phyloP scores from a whole-genome alignment of 306 rosid species.

The Cyclanthera cordifolia region DNA sequence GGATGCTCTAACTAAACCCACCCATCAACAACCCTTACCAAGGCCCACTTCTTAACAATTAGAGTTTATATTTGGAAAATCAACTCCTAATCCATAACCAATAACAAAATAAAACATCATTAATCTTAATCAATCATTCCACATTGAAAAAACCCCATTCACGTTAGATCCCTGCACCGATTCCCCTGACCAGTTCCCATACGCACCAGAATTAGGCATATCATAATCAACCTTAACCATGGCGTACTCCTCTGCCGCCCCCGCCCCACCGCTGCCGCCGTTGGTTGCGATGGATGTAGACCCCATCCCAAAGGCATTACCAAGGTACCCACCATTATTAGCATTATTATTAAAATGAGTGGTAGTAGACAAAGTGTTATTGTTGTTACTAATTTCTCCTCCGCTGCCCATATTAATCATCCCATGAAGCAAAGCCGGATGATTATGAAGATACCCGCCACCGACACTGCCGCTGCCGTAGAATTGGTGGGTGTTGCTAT shows the following conservation, averaged over 20 bases:
- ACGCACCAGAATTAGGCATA: constrained; percentile 40
- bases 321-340: constrained; percentile 25
- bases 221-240: constrained; percentile 78
- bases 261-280: constrained; percentile 12
- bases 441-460: constrained; percentile 33
- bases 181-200: constrained; percentile 53
- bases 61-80: constrained; percentile 5
- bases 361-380: background rate
- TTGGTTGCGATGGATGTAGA: constrained; percentile 22
- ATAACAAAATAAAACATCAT: background rate
- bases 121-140: constrained; percentile 40
- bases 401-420: constrained; percentile 41
- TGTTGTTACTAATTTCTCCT: constrained; percentile 12
- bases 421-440: constrained; percentile 72
- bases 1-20: background rate
- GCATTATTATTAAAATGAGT: background rate
- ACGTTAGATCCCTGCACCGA: constrained; percentile 42
- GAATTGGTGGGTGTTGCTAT: constrained; percentile 18
- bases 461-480: constrained; percentile 25
- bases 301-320: constrained; percentile 28
- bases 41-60: background rate
- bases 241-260: constrained; percentile 38
- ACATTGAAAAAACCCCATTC: constrained; percentile 52
- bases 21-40: background rate
- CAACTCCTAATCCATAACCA: background rate